These are phyloP conservation scores for Rauvolfia tetraphylla DNA, from an alignment of 257 asterid species.

Conservation along the genomic window DNA sequence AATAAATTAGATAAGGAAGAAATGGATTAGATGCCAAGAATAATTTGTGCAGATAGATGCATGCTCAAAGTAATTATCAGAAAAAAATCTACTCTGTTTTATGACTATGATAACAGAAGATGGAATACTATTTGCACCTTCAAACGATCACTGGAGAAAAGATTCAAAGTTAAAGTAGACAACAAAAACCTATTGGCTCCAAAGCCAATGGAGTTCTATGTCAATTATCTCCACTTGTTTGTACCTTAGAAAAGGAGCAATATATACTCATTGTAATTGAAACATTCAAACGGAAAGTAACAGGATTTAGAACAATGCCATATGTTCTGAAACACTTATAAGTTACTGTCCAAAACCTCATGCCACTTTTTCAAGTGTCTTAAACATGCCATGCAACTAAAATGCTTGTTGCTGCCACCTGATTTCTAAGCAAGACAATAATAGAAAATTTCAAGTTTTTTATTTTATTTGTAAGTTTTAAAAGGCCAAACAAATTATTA, in stretches of 20 bases:
- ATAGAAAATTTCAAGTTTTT: not conserved
- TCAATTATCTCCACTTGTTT: not conserved
- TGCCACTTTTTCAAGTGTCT: not conserved
- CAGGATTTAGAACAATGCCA: not conserved
- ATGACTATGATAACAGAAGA: not conserved
- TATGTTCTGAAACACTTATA: not conserved
- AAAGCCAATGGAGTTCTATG: not conserved
- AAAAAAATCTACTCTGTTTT: not conserved
- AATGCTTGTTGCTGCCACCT: not conserved
- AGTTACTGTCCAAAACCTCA: not conserved
- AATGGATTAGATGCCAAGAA: not conserved
- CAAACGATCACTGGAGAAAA: conserved; percentile 8
- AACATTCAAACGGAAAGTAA: not conserved
- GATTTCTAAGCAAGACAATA: not conserved
- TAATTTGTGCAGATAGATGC: not conserved
- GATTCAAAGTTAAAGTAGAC: not conserved
- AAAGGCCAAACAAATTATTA: not conserved
- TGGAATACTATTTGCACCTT: not conserved
- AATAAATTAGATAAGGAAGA: not conserved
- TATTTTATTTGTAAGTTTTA: not conserved
- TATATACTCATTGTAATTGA: not conserved
- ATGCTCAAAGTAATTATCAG: not conserved
- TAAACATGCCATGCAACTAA: not conserved
- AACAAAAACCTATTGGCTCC: not conserved
- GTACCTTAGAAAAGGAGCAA: not conserved